Conservation (phyloP, 345 rosid species). For the Citrus unshiu region DNA sequence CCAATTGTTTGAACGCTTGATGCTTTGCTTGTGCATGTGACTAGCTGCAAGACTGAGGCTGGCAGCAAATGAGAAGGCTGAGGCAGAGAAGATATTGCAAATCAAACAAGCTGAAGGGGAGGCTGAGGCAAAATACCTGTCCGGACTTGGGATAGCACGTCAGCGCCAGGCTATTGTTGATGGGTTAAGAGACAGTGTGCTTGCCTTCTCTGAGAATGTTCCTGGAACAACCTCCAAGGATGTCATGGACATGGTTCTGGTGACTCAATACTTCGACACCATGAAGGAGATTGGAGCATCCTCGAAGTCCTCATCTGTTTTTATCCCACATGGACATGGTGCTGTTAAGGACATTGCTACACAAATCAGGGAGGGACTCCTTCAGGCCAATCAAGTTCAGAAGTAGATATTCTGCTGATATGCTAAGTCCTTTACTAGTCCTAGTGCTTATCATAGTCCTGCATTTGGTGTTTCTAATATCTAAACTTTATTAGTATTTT, state of each 20-base stretch:
- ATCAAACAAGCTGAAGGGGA: constrained; percentile 16
- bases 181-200: constrained; percentile 17
- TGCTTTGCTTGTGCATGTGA: background rate
- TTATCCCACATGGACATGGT: constrained; percentile 17
- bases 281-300: constrained; percentile 20
- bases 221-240: constrained; percentile 17
- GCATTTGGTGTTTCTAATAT: background rate
- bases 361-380: constrained; percentile 15
- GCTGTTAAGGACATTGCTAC: constrained; percentile 12
- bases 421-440: background rate
- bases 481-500: background rate
- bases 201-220: constrained; percentile 18
- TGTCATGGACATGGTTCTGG: constrained; percentile 16
- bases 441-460: background rate
- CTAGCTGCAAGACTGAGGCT: constrained; percentile 15
- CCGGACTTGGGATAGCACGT: constrained; percentile 18
- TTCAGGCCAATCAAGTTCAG: background rate
- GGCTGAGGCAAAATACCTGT: constrained; percentile 14
- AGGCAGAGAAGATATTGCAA: constrained; percentile 16
- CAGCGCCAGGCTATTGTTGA: constrained; percentile 22
- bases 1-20: background rate
- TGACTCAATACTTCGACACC: constrained; percentile 19
- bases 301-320: constrained; percentile 14
- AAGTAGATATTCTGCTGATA: background rate
- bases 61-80: constrained; percentile 18